These are phyloP conservation scores for Grosmannia serpens DNA, from an alignment of 2,329 filamentous ascomycete genomes.

Conservation along the genomic window DNA sequence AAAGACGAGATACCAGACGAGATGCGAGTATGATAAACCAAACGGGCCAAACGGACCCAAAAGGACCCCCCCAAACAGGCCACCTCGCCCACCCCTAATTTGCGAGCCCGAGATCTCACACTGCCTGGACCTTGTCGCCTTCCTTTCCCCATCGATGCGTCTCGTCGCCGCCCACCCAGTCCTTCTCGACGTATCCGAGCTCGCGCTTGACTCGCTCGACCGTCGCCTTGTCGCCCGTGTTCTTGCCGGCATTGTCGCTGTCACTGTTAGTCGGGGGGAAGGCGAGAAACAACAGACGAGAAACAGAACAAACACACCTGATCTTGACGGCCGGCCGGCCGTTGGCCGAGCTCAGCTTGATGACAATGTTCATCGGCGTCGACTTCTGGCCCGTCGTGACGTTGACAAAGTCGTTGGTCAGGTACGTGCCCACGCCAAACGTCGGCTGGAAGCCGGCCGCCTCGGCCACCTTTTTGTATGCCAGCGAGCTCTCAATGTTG, in stretches of 20 bases:
- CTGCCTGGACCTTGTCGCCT: constrained; percentile 12
- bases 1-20: not conserved
- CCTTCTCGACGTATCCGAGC: constrained; percentile 75
- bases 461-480: constrained; percentile 80
- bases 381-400: constrained; percentile 68
- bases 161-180: constrained; percentile 78
- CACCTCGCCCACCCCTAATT: not conserved
- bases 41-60: not conserved
- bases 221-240: constrained; percentile 73
- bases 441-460: constrained; percentile 69
- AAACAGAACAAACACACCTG: constrained; percentile 30
- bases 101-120: not conserved
- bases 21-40: not conserved
- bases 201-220: constrained; percentile 75
- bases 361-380: constrained; percentile 89
- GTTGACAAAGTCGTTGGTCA: constrained; percentile 88
- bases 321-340: constrained; percentile 85
- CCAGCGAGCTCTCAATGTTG: constrained; percentile 78
- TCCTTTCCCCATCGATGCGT: constrained; percentile 65
- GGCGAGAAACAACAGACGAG: not conserved
- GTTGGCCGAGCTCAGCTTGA: constrained; percentile 80
- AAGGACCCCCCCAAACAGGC: not conserved
- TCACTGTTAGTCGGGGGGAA: not conserved
- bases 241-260: constrained; percentile 77
- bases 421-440: constrained; percentile 89